phyloP scores from a whole-genome alignment of 352 stramenopile species.

The Elongisporangium undulatum region DNA sequence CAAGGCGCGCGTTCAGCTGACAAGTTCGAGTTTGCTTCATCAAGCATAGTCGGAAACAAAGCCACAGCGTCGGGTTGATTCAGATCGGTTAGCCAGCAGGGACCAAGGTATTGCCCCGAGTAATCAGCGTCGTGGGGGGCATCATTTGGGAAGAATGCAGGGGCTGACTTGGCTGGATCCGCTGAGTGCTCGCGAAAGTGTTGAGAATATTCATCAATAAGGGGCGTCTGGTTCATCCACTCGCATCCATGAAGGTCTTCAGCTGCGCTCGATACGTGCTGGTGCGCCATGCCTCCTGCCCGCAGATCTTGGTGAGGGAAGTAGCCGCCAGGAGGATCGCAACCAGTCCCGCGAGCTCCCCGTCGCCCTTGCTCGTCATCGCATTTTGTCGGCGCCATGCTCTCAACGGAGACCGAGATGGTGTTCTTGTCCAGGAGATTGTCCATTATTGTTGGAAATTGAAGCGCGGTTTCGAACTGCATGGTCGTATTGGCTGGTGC shows the following conservation, averaged over 20 bases:
- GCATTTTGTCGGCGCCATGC: neutral
- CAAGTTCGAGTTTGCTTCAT: neutral
- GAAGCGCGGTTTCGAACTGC: neutral
- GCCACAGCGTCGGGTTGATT: neutral
- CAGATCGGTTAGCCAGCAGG: neutral
- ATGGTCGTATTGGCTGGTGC: neutral
- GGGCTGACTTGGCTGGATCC: neutral
- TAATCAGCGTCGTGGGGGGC: neutral
- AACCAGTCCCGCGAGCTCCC: neutral
- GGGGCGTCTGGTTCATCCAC: neutral
- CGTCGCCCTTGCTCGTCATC: neutral
- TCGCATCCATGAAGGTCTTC: neutral
- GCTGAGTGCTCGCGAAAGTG: neutral
- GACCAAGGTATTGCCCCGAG: neutral
- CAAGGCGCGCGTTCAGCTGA: neutral
- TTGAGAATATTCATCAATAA: neutral
- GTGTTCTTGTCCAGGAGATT: conserved; percentile 2
- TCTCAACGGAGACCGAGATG: neutral
- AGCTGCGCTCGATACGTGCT: neutral
- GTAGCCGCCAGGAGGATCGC: neutral
- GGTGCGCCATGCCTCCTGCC: neutral
- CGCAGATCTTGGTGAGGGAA: neutral
- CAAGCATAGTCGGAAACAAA: neutral
- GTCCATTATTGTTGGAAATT: neutral
- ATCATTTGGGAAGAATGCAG: neutral